Conservation (phyloP, 495 filamentous ascomycete genomes). For the Podospora pseudoanserina region DNA sequence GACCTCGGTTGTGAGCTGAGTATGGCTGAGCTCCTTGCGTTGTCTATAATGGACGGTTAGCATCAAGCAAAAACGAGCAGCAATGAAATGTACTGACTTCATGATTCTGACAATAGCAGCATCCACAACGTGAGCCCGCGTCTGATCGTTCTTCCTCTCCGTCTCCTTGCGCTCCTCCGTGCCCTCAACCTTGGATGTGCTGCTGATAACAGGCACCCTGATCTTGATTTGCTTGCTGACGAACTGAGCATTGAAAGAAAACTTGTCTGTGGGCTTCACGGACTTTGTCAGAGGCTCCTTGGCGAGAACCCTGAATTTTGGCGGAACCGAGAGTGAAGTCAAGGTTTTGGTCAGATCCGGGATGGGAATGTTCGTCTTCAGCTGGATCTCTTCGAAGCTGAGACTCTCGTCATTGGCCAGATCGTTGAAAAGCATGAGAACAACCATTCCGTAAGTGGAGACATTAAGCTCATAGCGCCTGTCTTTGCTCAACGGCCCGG, state of each 20-base stretch:
- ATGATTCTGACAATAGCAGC: constrained; percentile 91
- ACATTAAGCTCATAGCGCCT: constrained; percentile 87
- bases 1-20: constrained; percentile 78
- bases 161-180: constrained; percentile 81
- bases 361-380: constrained; percentile 73
- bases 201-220: constrained; percentile 63
- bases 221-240: constrained; percentile 77
- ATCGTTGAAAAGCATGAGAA: constrained; percentile 87
- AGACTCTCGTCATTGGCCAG: constrained; percentile 59
- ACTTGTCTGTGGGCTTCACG: constrained; percentile 74
- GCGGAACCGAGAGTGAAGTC: constrained; percentile 79
- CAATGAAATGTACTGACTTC: constrained; percentile 63
- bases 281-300: constrained; percentile 84
- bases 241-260: constrained; percentile 83
- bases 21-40: constrained; percentile 79
- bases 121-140: constrained; percentile 72
- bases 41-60: constrained; percentile 54
- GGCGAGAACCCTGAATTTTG: constrained; percentile 73
- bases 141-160: constrained; percentile 80
- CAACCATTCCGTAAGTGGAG: constrained; percentile 86
- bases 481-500: constrained; percentile 59
- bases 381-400: constrained; percentile 81
- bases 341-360: constrained; percentile 77
- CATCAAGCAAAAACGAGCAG: constrained; percentile 4
- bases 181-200: constrained; percentile 82